Conservation (phyloP, 306 rosid genomes). For the Oxytropis ochrocephala region DNA sequence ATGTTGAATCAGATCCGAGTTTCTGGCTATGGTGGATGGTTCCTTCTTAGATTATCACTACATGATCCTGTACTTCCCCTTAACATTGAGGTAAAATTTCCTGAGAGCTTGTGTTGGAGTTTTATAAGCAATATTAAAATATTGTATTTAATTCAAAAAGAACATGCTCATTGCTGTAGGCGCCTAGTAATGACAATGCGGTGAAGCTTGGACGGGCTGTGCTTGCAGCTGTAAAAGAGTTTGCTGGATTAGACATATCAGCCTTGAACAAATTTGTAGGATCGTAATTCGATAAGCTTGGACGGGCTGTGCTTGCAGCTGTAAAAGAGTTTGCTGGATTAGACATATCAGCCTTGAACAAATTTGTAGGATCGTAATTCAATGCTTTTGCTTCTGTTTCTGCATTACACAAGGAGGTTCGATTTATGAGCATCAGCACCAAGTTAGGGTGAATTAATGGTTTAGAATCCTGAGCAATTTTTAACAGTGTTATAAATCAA, state of each 20-base stretch:
- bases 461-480: background rate
- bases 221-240: constrained; percentile 55
- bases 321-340: constrained; percentile 59
- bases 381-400: constrained; percentile 19
- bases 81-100: constrained; percentile 73
- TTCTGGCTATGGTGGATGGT: constrained; percentile 94
- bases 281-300: constrained; percentile 58
- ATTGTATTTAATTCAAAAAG: constrained; percentile 18
- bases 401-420: constrained; percentile 1
- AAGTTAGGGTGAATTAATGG: constrained; percentile 10
- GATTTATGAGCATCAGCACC: constrained; percentile 2
- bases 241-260: constrained; percentile 74
- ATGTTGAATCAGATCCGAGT: constrained; percentile 60
- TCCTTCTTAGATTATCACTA: constrained; percentile 85
- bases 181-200: constrained; percentile 61
- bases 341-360: constrained; percentile 73
- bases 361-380: constrained; percentile 51
- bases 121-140: background rate
- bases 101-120: background rate
- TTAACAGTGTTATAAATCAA: background rate
- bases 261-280: constrained; percentile 66
- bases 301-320: constrained; percentile 56
- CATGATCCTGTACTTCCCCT: constrained; percentile 99
- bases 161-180: constrained; percentile 33
- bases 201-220: constrained; percentile 65